Conservation (phyloP, 1,139 yeast genomes). For the Casaregolazyma suthepensis region DNA sequence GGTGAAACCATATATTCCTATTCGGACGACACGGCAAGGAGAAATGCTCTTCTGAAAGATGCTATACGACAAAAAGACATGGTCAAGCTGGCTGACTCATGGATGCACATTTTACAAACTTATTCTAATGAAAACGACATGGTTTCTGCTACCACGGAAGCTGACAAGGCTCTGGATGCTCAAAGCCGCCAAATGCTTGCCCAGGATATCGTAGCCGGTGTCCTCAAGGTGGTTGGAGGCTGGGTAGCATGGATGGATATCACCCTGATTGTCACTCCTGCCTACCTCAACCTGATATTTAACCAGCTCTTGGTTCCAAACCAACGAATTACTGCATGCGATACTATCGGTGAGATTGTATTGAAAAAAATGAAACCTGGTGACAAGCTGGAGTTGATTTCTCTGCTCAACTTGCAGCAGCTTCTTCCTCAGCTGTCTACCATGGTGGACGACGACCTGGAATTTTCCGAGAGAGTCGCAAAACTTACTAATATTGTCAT, state of each 20-base stretch:
- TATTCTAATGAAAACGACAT: conserved; percentile 24
- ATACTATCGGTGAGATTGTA: conserved; percentile 71
- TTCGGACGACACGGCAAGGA: conserved; percentile 50
- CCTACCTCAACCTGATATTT: conserved; percentile 57
- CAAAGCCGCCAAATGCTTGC: conserved; percentile 21
- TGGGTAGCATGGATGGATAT: conserved; percentile 97
- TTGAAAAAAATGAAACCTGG: conserved; percentile 87
- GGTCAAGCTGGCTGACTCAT: conserved; percentile 55
- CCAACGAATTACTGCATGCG: conserved; percentile 58
- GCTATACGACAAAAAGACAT: conserved; percentile 72
- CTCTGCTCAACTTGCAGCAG: conserved; percentile 58
- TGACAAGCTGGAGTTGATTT: conserved; percentile 74
- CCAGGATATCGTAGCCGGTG: conserved; percentile 49
- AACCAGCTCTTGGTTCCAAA: conserved; percentile 49
- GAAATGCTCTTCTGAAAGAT: conserved; percentile 73
- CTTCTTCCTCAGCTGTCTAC: conserved; percentile 38
- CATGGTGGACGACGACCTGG: conserved; percentile 47
- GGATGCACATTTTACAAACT: conserved; percentile 55
- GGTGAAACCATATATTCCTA: conserved; percentile 85
- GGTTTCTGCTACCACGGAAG: not conserved
- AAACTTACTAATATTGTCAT: conserved; percentile 72
- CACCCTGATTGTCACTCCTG: conserved; percentile 62
- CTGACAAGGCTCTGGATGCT: conserved; percentile 4
- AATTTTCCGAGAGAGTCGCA: conserved; percentile 72
- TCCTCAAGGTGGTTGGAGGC: conserved; percentile 69